Base-by-base conservation (phyloP, 2,329 filamentous ascomycete species). In the Ciborinia camelliae region DNA sequence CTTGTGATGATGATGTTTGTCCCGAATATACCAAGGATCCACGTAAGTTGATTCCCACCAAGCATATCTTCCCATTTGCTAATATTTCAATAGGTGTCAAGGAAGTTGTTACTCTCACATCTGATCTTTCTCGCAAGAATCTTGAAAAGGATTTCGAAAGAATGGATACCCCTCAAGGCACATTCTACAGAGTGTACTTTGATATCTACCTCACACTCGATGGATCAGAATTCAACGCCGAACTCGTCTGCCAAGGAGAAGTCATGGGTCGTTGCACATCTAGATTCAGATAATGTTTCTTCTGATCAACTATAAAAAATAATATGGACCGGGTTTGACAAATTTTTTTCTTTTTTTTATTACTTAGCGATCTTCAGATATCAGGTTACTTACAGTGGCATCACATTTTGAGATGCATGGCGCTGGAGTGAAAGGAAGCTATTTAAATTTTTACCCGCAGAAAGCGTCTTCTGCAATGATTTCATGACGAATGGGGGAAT, bases 11-110 rank as follows among this genome's bases (percentile, higher is more conserved):
- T 70, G 95, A 99, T 76, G 91, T 97, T 61, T 98, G 94, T 78
- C 95, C 95, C 0, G 95, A 98, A 77, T 99, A 99, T 77, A 98
- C 94, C 71, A 99, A 98, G 78, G 95, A 99, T 86, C 94, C 95
- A 72, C 91, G 95, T 97, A 88, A 88, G 93, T 90, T 68, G 51
- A 41, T 51, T 30, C 52, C 35, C 32, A 23, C 30, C 14, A 4
- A 30, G n/a, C 18, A 7, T 3, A 35, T 35, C 12, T 4, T 18
- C 4, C 20, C 15, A 23, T 47, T 14, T 7, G 9, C 70, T 76
- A 77, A 76, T 75, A 70, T 20, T 64, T 47, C 45, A 67, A 68
- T 71, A 97, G 94, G 93, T 71, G 98, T 98, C 85, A 98, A 98
- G 85, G 95, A 98, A 79, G 92, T 98, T 65, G 95, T 98, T 69